Conservation (phyloP, 306 rosid genomes). For the Quillaja saponaria region DNA sequence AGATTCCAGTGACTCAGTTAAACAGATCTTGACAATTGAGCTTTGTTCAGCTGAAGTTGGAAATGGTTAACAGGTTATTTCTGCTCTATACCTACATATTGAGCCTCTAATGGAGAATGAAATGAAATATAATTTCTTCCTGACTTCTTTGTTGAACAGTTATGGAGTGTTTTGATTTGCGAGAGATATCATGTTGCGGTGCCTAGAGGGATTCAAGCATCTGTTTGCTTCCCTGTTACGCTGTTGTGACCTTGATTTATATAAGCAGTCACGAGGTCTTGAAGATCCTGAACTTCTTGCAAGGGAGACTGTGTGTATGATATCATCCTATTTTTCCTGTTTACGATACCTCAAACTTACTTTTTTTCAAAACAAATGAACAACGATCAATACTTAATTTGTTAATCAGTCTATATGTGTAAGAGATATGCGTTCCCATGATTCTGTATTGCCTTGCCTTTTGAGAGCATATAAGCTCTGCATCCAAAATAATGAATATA, state of each 20-base stretch:
- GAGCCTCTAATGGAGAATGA: constrained; percentile 18
- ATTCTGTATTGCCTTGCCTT: not conserved
- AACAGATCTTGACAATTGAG: constrained; percentile 34
- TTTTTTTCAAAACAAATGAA: not conserved
- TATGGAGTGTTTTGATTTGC: constrained; percentile 71
- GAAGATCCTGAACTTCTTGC: constrained; percentile 89
- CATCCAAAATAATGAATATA: constrained; percentile 2
- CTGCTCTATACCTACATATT: constrained; percentile 6
- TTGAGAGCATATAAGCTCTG: constrained; percentile 19
- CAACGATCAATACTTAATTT: constrained; percentile 5
- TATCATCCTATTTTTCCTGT: constrained; percentile 20
- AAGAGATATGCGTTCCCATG: constrained; percentile 16
- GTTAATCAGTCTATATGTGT: constrained; percentile 1
- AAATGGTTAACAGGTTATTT: constrained; percentile 78
- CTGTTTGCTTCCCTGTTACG: constrained; percentile 61
- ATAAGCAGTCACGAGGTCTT: constrained; percentile 75
- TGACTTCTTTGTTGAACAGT: constrained; percentile 48
- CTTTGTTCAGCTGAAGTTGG: constrained; percentile 41
- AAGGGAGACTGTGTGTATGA: constrained; percentile 93
- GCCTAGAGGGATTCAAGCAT: constrained; percentile 65
- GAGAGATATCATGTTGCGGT: constrained; percentile 80
- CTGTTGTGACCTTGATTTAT: constrained; percentile 76
- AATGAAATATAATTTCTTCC: constrained; percentile 28
- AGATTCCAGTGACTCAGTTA: constrained; percentile 22
- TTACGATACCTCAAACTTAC: not conserved